Base-by-base conservation (phyloP, 1,139 yeast species). In the Candida tetrigidarum region DNA sequence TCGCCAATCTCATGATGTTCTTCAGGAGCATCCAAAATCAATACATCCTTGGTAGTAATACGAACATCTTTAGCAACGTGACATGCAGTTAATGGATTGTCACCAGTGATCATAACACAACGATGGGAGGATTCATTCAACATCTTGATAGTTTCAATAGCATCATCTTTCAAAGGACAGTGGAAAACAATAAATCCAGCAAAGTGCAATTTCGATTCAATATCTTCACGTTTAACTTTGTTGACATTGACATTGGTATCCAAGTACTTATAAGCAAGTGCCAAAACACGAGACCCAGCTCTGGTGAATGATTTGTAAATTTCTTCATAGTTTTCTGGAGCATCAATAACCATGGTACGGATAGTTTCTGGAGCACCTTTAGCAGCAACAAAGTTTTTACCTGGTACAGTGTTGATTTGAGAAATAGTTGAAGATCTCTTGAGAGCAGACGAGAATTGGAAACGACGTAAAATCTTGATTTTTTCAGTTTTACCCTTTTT, bases 21-120 rank as follows among this genome's bases (percentile, higher is more conserved):
- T 62, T 86, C 96, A 28, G 95, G 92, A 33, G 84, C 83, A 69
- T 95, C 99, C 59, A 93, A 76, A 57, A 95, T 91, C 57, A 93
- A 76, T 26, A 88, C 90, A 45, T 87, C 92, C 50, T 72, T 74
- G 44, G 88, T 87, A 47, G 92, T 87, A 61, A 93, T 93, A 26
- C 77, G 86, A 50, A 95, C 99, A 67, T 90, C 96, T 57, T 84
- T 83, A 30, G 99, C 99, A 57, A 93, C 99, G 64, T 93, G 98
- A 53, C 96, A 95, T 30, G 99, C 99, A 53, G 99, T 93, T 62
- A 93, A 80, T 29, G 99, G 98, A 66, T 93, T 95, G 68, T 93
- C 99, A 74, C 99, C 99, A 48, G 99, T 93, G 59, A 95, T 95
- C 99, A 93, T 93, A 41, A 95, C 83, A 65, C 86, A 84, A 64